Percentiles rank a stretch among this genome's conserved stretches.
These are phyloP conservation scores for Gossypium schwendimanii DNA, from an alignment of 441 rosid species.

Conservation along the genomic window DNA sequence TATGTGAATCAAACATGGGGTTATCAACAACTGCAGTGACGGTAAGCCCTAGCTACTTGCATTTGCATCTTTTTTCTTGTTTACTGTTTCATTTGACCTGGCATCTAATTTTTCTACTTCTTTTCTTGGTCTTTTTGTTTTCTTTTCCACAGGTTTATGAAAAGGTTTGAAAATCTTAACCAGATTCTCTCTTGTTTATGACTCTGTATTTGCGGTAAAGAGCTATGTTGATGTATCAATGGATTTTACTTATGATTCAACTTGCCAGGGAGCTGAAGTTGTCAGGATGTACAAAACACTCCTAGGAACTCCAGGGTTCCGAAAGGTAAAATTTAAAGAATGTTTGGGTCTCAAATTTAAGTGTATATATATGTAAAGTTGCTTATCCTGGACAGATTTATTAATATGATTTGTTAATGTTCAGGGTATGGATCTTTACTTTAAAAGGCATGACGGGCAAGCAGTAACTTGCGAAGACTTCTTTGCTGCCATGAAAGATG, in stretches of 20 bases:
- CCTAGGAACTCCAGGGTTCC: slow-evolving; percentile 80
- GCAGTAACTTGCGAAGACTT: slow-evolving; percentile 98
- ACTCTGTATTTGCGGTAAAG: not conserved
- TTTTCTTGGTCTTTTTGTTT: slow-evolving; percentile 21
- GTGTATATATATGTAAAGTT: not conserved
- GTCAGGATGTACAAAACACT: slow-evolving; percentile 99
- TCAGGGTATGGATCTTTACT: slow-evolving; percentile 96
- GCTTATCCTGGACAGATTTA: not conserved
- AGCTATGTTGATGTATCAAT: slow-evolving; percentile 11
- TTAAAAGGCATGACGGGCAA: slow-evolving; percentile 88
- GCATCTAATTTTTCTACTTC: slow-evolving; percentile 16
- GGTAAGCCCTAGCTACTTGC: slow-evolving; percentile 35
- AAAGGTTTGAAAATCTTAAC: slow-evolving; percentile 50
- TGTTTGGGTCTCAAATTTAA: slow-evolving; percentile 7
- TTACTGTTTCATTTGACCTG: not conserved
- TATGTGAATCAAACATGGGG: slow-evolving; percentile 23
- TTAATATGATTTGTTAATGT: slow-evolving; percentile 16
- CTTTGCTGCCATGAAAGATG: slow-evolving; percentile 93
- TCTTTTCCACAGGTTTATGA: slow-evolving; percentile 71
- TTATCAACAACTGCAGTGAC: slow-evolving; percentile 52
- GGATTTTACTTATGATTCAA: slow-evolving; percentile 9
- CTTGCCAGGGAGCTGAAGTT: slow-evolving; percentile 92
- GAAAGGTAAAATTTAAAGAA: slow-evolving; percentile 50
- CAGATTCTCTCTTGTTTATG: not conserved
- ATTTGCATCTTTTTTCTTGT: not conserved